A percentile compares a stretch with the other conserved stretches of the same genome.
These are phyloP conservation scores for Jimgerdemannia flammicorona DNA, from an alignment of 192 early-diverging fungal genomes.

Conservation along the genomic window DNA sequence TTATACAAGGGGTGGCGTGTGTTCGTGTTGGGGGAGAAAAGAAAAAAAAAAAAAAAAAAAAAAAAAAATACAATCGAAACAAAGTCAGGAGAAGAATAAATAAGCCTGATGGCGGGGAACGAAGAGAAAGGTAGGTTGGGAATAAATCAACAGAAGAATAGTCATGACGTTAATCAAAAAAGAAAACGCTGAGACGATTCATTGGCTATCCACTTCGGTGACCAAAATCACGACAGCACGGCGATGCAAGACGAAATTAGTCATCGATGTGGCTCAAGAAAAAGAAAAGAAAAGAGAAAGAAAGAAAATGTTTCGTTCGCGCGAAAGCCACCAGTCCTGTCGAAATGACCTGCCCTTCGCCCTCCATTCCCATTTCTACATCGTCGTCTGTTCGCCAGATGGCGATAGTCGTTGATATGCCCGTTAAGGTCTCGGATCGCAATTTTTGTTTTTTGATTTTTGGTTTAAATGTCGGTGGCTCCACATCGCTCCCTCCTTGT, in stretches of 20 bases:
- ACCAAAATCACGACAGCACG: not conserved
- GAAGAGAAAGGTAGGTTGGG: not conserved
- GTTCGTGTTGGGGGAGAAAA: not conserved
- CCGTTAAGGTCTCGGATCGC: no score
- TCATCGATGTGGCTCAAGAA: not conserved
- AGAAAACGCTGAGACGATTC: not conserved
- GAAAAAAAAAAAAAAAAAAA: not conserved
- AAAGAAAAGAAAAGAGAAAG: not conserved
- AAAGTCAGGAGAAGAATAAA: not conserved
- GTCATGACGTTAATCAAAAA: not conserved
- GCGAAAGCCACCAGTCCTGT: not conserved
- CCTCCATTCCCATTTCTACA: not conserved
- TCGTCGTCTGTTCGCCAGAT: no score
- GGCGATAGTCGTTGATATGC: no score
- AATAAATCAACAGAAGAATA: not conserved
- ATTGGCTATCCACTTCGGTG: not conserved
- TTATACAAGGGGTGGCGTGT: not conserved
- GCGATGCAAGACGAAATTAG: not conserved
- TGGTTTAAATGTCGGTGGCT: no score
- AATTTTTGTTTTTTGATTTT: no score
- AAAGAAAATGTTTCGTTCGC: not conserved
- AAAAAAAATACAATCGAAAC: not conserved
- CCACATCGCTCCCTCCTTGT: not conserved
- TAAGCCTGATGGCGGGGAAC: not conserved
- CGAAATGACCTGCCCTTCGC: not conserved